Evolutionary conservation across 148 eudicot genomes (phyloP), one percentile per base, ranked within the genome.

Genomic region (Rhododendron williamsianum): DNA sequence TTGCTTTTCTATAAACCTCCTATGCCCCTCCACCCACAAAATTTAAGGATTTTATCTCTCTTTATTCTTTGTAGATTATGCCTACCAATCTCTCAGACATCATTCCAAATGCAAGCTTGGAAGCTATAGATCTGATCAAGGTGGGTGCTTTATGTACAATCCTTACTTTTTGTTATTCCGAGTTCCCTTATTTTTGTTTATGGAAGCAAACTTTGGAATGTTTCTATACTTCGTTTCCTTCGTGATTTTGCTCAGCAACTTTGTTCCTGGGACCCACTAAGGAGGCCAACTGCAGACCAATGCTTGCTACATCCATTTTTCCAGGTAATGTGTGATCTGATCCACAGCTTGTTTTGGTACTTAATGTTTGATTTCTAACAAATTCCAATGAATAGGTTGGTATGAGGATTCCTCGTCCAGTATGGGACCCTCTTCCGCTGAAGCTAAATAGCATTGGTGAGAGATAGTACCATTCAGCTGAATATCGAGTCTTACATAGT

Each of bases 201-300:
- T 30, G n/a, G n/a, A 67, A 54, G 15, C 54, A 13, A 6, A n/a
- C 11, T 18, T 27, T 36, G 79, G 25, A 25, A 16, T 77, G 63
- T 82, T 83, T 63, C 69, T 15, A 76, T 49, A 27, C 52, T 25
- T 25, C 8, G 38, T 23, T 74, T 82, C 83, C 54, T 85, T 43
- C 45, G 80, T 83, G 78, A 81, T 54, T 76, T 46, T 86, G 52
- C 84, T 80, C 91, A 95, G 98, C 92, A 89, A 90, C 95, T 96
- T 51, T 95, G 92, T 86, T 93, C 95, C 63, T 96, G 99, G 99
- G 98, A 96, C 88, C 97, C 99, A 80, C 84, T 86, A 67, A 92
- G 87, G 85, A 93, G 99, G 89, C 99, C 99, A 88, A 94, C 98
- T 80, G 97, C 99, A 51, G 98, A 93, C 27, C 94, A 95, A 83